Conservation (phyloP, 352 stramenopile species). For the Globisporangium nagaii region DNA sequence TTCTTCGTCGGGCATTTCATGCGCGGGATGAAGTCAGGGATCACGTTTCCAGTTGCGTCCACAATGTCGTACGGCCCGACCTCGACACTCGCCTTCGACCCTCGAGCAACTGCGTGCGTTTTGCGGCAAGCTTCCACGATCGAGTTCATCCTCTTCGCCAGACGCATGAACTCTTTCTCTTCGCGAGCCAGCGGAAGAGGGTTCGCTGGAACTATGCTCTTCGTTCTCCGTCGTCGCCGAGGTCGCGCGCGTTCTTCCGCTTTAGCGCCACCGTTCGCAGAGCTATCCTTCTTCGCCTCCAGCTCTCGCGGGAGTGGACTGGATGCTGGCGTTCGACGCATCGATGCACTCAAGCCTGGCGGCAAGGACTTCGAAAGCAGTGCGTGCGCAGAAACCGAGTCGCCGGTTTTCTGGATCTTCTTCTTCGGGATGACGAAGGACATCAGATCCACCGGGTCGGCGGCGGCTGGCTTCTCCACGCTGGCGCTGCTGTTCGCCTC, state of each 20-base stretch:
- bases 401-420: slow-evolving; percentile 10
- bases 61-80: slow-evolving; percentile 13
- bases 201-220: slow-evolving; percentile 41
- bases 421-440: slow-evolving; percentile 47
- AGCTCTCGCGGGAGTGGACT: slow-evolving; percentile 1
- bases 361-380: neutral
- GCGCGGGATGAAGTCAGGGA: slow-evolving; percentile 11
- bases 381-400: neutral
- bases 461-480: neutral
- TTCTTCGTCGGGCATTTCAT: slow-evolving; percentile 17
- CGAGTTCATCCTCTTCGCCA: slow-evolving; percentile 54
- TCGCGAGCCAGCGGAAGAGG: slow-evolving; percentile 15
- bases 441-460: slow-evolving; percentile 14
- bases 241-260: neutral
- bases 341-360: neutral
- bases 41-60: slow-evolving; percentile 1
- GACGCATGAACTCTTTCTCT: slow-evolving; percentile 43
- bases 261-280: neutral
- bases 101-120: neutral
- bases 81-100: slow-evolving; percentile 6
- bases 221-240: slow-evolving; percentile 17
- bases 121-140: slow-evolving; percentile 23
- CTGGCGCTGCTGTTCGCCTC: neutral
- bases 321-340: slow-evolving; percentile 6
- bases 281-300: neutral